A percentile compares a stretch with the other conserved stretches of the same genome.
Evolutionary conservation across 306 rosid species (phyloP).

Genomic region (Lithocarpus polystachyus): DNA sequence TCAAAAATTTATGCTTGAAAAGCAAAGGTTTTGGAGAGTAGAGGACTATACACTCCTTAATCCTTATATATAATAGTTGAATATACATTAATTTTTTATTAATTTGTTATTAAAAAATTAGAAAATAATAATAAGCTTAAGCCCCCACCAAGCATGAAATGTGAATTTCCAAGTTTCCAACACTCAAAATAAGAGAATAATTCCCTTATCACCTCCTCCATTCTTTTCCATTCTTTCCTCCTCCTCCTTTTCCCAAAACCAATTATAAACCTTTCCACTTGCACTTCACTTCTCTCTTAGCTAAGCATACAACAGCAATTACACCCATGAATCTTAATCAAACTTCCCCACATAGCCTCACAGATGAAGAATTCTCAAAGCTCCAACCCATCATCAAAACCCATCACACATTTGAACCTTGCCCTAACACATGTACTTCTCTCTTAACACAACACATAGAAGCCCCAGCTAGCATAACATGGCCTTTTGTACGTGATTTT

Average conservation of each 20-base stretch:
- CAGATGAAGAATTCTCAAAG: conserved; percentile 43
- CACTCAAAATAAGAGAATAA: neutral
- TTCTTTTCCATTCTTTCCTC: neutral
- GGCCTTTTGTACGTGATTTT: conserved; percentile 67
- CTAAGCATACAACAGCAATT: no score
- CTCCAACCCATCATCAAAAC: conserved; percentile 46
- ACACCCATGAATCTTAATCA: neutral
- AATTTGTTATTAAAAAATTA: neutral
- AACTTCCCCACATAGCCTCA: conserved; percentile 40
- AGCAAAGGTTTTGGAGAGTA: no score
- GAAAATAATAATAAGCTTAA: no score
- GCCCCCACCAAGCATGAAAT: neutral
- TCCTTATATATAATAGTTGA: neutral
- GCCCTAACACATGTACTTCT: conserved; percentile 56
- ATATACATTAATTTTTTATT: neutral
- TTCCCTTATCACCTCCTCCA: conserved; percentile 4
- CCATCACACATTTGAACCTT: conserved; percentile 51
- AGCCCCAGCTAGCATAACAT: conserved; percentile 46
- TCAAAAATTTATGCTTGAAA: no score
- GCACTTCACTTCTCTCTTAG: no score
- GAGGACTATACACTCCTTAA: no score
- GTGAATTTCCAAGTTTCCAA: neutral
- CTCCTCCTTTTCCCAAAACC: neutral
- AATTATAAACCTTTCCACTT: no score
- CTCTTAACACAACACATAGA: conserved; percentile 61